These are phyloP conservation scores for Ophiocordyceps camponoti-leonardi DNA, from an alignment of 2,329 filamentous ascomycete species.

Conservation along the genomic window DNA sequence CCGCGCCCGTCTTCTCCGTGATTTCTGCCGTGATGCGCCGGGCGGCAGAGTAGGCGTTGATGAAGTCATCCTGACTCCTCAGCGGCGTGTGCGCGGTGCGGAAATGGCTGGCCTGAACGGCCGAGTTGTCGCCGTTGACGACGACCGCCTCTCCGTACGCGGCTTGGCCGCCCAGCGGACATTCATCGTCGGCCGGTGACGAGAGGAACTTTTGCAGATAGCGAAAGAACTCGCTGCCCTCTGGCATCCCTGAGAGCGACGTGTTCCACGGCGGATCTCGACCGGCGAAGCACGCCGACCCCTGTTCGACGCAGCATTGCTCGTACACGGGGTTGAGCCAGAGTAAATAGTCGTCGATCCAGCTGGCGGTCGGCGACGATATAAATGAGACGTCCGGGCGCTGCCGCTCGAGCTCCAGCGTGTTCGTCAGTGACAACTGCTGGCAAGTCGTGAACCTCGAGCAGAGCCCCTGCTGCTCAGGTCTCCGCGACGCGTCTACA, in stretches of 20 bases:
- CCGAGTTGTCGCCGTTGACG: slow-evolving; percentile 48
- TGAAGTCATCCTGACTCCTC: slow-evolving; percentile 80
- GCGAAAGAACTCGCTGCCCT: slow-evolving; percentile 75
- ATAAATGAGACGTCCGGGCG: slow-evolving; percentile 77
- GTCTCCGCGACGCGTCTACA: slow-evolving; percentile 59
- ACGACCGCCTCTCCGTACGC: slow-evolving; percentile 76
- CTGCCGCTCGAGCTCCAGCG: slow-evolving; percentile 88
- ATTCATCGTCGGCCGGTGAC: slow-evolving; percentile 65
- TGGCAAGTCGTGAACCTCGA: slow-evolving; percentile 84
- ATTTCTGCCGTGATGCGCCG: slow-evolving; percentile 74
- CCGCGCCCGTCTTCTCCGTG: slow-evolving; percentile 49
- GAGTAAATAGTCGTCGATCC: slow-evolving; percentile 91
- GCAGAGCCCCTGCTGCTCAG: slow-evolving; percentile 72
- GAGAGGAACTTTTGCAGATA: slow-evolving; percentile 74
- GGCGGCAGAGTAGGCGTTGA: slow-evolving; percentile 74
- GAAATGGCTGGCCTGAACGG: slow-evolving; percentile 76
- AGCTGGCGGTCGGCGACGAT: slow-evolving; percentile 74
- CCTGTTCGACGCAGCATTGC: slow-evolving; percentile 52
- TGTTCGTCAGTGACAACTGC: slow-evolving; percentile 66
- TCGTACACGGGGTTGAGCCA: slow-evolving; percentile 84
- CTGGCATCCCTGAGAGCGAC: slow-evolving; percentile 78
- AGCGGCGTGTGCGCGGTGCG: slow-evolving; percentile 77
- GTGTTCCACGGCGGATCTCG: slow-evolving; percentile 77
- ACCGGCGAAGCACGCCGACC: slow-evolving; percentile 60
- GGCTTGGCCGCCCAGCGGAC: slow-evolving; percentile 75